Evolutionary conservation across 768 basidiomycete species (phyloP), one percentile per base, ranked within the genome.

Genomic region (Tricholoma saponaceum): DNA sequence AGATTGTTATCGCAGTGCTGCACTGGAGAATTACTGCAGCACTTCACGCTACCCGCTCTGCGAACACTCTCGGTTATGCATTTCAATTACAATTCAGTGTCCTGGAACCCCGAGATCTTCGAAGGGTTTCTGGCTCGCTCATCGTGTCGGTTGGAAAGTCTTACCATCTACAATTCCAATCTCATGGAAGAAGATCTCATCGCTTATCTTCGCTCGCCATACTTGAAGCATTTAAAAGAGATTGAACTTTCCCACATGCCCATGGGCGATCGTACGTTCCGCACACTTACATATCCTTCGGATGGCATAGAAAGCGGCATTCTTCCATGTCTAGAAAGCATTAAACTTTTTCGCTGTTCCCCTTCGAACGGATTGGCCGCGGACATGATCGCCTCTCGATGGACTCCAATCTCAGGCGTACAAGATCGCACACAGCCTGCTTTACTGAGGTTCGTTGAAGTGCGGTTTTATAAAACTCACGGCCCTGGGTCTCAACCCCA

Each of bases 161-260:
- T 60, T 7, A 5, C 6, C 5, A 4, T 56, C 12, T n/a, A 10
- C 12, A 37, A 52, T 14, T n/a, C 4, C 18, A 23, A 14, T 20
- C 22, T 56, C 20, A 13, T 25, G 5, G 55, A 53, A n/a, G 23
- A 14, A 13, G 55, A 57, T n/a, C 20, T 56, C 20, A 35, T 60
- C 13, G 4, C 43, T 12, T 47, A 12, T 16, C 55, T 56, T 25
- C n/a, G 39, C 16, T 10, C 47, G 8, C 50, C 53, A 33, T 16
- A 28, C 4, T 26, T 55, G 5, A n/a, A 41, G 16, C 18, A 10
- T 10, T 20, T 54, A 14, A 37, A 26, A 16, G 7, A 18, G 18
- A 22, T 54, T n/a, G 16, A 2, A 16, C n/a, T 54, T 9, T 8
- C 5, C 16, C 22, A n/a, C 52, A 3, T 23, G 12, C 6, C 12